Evolutionary conservation across 768 basidiomycete genomes (phyloP).

Genomic region (Serpula lacrymans): DNA sequence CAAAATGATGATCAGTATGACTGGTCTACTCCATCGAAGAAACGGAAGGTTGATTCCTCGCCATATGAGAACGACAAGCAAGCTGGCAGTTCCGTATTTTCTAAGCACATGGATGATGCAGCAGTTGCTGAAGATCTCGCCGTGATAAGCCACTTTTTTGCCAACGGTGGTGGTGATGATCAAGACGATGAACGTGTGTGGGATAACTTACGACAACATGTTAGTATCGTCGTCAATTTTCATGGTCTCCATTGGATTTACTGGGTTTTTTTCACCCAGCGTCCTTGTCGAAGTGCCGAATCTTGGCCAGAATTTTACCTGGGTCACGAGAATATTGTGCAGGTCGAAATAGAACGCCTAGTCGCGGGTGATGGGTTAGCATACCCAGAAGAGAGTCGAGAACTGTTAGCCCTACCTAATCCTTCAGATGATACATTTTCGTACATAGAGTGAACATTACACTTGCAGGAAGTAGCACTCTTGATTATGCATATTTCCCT

Average conservation of each 20-base stretch:
- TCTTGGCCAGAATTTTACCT: conserved; percentile 54
- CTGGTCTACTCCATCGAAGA: conserved; percentile 3
- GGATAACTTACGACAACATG: conserved; percentile 45
- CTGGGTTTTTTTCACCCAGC: conserved; percentile 28
- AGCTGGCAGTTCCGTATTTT: neutral
- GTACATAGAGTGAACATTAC: too few species aligned
- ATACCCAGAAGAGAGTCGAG: too few species aligned
- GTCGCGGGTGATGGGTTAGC: too few species aligned
- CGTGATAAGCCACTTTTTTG: conserved; percentile 53
- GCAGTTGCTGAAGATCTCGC: conserved; percentile 54
- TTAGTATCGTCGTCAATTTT: conserved; percentile 20
- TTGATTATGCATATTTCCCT: too few species aligned
- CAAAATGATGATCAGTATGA: neutral
- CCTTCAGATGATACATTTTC: too few species aligned
- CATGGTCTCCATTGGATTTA: conserved; percentile 1
- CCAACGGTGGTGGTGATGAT: conserved; percentile 45
- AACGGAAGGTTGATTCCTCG: neutral
- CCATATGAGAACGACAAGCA: neutral
- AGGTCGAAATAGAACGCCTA: too few species aligned
- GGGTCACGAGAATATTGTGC: conserved; percentile 36
- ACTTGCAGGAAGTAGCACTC: too few species aligned
- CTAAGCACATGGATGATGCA: neutral
- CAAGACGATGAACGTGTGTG: conserved; percentile 50
- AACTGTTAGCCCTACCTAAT: too few species aligned
- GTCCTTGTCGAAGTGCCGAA: conserved; percentile 35